Base-by-base conservation (phyloP, 345 rosid species). In the Populus deltoides region DNA sequence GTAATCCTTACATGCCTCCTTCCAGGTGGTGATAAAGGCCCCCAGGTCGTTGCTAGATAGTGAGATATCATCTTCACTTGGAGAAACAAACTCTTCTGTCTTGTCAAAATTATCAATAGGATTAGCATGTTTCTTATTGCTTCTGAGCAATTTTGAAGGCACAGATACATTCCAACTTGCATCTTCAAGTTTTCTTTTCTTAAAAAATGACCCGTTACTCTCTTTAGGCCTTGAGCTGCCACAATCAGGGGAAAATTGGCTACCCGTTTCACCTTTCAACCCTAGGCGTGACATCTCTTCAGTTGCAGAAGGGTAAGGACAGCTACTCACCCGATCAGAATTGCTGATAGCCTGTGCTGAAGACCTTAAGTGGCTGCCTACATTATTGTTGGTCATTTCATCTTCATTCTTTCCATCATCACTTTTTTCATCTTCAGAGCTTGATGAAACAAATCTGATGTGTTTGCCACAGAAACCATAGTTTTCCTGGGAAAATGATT, bases 291-390 rank as follows among this genome's bases (percentile, higher is more conserved):
- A 85, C 82, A 85, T 82, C 88, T 94, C 98, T 86, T 94, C 97
- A 68, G 80, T 81, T 77, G 86, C 97, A 77, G 97, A 92, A 61
- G 98, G 98, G 82, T 94, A 94, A 78, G 98, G 98, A 85, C 98
- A 94, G 72, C 88, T 83, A 79, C 86, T 89, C 68, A 86, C 81
- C 68, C 85, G 81, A 66, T 91, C 93, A 71, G 85, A 77, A 73
- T 82, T 79, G 77, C 70, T 78, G 47, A n/a, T 65, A 66, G 66
- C 77, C 72, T 83, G 74, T 36, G 79, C 71, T 45, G 85, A 31
- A 10, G 57, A 47, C 75, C 25, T 45, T 18, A 73, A 18, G 5
- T 47, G 67, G 62, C 70, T 65, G 25, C 66, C 62, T 33, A 33
- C 79, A 83, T 68, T 82, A 77, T 73, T 70, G 70, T 61, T 81